Conservation (phyloP, 805 yeast genomes). For the Nakazawaea pomicola region DNA sequence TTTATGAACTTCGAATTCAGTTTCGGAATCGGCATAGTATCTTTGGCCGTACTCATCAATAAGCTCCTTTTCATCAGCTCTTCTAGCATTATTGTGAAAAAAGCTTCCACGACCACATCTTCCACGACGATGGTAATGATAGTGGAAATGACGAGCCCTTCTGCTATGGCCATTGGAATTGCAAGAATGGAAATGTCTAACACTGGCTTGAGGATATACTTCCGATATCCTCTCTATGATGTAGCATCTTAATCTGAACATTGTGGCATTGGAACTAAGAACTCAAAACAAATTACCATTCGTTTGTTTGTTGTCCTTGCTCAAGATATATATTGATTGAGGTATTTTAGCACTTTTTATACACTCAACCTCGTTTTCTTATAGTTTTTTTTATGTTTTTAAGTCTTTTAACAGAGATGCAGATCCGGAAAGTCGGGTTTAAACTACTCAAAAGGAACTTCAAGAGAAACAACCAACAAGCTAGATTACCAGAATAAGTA, state of each 20-base stretch:
- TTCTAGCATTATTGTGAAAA: neutral
- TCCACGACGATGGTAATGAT: neutral
- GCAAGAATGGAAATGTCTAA: neutral
- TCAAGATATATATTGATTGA: no score
- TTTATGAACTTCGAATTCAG: neutral
- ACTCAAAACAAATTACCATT: neutral
- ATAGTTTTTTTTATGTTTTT: no score
- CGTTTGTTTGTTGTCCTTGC: neutral
- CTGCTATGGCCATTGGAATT: neutral
- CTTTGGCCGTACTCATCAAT: neutral
- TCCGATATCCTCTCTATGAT: neutral
- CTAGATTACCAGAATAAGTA: no score
- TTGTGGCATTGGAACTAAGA: neutral
- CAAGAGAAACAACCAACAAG: no score
- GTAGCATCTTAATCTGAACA: slow-evolving; percentile 1
- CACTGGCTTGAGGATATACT: neutral
- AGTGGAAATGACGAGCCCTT: neutral
- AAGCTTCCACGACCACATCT: neutral
- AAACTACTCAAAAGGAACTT: no score
- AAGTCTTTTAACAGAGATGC: no score
- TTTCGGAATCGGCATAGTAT: neutral
- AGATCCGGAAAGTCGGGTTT: no score
- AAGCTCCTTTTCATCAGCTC: neutral
- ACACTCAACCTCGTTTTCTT: no score
- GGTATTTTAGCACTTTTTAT: no score